Conservation (phyloP, 2,329 filamentous ascomycete genomes). For the Xylariaceae sp. region DNA sequence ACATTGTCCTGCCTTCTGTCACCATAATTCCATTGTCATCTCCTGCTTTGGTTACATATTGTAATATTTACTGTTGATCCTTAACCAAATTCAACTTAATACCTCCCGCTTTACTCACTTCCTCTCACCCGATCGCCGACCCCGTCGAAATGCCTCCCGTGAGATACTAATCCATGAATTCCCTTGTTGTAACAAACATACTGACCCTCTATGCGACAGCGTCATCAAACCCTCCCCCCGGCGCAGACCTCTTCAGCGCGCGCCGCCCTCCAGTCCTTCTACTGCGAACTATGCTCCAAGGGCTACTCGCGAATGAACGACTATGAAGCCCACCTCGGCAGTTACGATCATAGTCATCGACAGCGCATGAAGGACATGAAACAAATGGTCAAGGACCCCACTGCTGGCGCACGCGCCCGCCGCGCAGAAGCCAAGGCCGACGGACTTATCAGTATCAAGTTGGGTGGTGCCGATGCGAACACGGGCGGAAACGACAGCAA, state of each 20-base stretch:
- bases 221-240: slow-evolving; percentile 53
- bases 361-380: slow-evolving; percentile 87
- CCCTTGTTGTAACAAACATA: neutral
- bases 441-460: slow-evolving; percentile 62
- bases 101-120: neutral
- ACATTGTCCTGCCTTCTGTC: too few species aligned
- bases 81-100: neutral
- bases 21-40: too few species aligned
- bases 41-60: too few species aligned
- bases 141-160: slow-evolving; percentile 50
- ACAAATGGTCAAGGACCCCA: slow-evolving; percentile 69
- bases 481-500: slow-evolving; percentile 30
- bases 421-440: slow-evolving; percentile 66
- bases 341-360: slow-evolving; percentile 93
- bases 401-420: slow-evolving; percentile 58
- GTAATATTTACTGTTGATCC: neutral
- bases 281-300: slow-evolving; percentile 84
- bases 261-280: slow-evolving; percentile 74
- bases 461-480: slow-evolving; percentile 35
- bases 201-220: slow-evolving; percentile 31
- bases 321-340: slow-evolving; percentile 88
- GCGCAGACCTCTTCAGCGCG: slow-evolving; percentile 61
- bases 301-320: slow-evolving; percentile 94
- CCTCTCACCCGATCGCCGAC: neutral
- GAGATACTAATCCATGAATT: neutral